phyloP scores from a whole-genome alignment of 148 eudicot species.

The Heliamphora exappendiculata region DNA sequence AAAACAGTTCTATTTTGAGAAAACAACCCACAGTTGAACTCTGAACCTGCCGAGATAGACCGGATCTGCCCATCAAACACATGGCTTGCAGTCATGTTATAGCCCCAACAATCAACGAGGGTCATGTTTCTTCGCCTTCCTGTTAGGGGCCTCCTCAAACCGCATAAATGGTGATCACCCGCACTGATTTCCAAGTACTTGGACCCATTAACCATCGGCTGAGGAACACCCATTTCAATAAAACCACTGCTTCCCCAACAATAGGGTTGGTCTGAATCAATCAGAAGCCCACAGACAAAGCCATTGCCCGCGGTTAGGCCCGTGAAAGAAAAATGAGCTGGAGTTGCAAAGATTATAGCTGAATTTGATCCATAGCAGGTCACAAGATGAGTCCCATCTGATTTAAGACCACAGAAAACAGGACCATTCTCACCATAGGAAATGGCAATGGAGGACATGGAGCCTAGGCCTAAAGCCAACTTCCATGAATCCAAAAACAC shows the following conservation, averaged over 20 bases:
- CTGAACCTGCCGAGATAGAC: constrained; percentile 78
- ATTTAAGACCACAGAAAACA: constrained; percentile 77
- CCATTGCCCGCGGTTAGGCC: constrained; percentile 83
- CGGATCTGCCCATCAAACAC: constrained; percentile 59
- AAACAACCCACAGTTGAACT: constrained; percentile 76
- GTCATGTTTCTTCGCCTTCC: constrained; percentile 51
- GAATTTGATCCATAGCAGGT: constrained; percentile 72
- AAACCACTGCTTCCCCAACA: constrained; percentile 83
- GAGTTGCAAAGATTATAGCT: constrained; percentile 52
- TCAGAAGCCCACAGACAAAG: constrained; percentile 75
- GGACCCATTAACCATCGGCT: constrained; percentile 42
- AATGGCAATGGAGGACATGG: constrained; percentile 77
- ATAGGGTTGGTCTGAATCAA: constrained; percentile 55
- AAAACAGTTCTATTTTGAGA: constrained; percentile 58
- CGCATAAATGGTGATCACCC: constrained; percentile 94
- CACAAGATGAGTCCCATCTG: constrained; percentile 78
- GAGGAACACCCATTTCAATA: constrained; percentile 67
- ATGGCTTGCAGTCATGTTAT: constrained; percentile 71
- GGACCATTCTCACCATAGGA: constrained; percentile 83
- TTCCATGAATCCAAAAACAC: constrained; percentile 31
- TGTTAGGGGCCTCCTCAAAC: constrained; percentile 53
- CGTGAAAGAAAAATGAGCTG: constrained; percentile 36
- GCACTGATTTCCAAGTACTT: constrained; percentile 79
- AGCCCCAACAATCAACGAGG: constrained; percentile 94
- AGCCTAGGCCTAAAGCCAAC: constrained; percentile 52